Evolutionary conservation across 116 monocot species (phyloP).

Genomic region (Iris pallida): DNA sequence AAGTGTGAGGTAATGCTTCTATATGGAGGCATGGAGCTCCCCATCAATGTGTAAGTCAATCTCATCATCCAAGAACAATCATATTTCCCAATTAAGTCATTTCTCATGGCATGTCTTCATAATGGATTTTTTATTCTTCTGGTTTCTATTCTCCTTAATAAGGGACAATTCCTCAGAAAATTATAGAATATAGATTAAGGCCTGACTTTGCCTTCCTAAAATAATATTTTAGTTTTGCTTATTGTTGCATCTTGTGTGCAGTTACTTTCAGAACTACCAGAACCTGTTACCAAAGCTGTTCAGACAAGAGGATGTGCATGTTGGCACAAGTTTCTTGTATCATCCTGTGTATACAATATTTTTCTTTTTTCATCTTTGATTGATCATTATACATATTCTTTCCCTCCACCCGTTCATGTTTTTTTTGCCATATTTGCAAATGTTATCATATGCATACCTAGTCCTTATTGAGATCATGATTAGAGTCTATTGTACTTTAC

Average conservation of each 20-base stretch:
- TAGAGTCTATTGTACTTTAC: neutral
- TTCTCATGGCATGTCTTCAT: no score
- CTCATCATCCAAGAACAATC: no score
- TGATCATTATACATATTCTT: conserved; percentile 2
- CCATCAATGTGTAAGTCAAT: no score
- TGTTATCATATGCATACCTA: neutral
- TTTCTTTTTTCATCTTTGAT: conserved; percentile 1
- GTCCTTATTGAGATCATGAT: neutral
- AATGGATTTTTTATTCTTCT: no score
- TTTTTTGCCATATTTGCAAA: neutral
- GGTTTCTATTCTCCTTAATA: no score
- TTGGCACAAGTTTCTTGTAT: conserved; percentile 13
- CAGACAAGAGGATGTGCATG: conserved; percentile 42
- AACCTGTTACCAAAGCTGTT: conserved; percentile 18
- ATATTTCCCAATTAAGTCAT: no score
- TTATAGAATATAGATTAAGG: no score
- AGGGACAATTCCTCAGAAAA: no score
- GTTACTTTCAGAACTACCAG: conserved; percentile 40
- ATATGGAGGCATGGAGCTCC: no score
- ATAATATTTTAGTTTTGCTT: neutral
- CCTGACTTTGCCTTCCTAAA: no score
- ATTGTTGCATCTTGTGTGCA: conserved; percentile 11
- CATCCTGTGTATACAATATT: neutral
- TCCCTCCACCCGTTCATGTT: neutral
- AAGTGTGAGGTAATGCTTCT: no score